Evolutionary conservation across 306 rosid genomes (phyloP), one percentile per base, ranked within the genome.

Genomic region (Fragaria iinumae): DNA sequence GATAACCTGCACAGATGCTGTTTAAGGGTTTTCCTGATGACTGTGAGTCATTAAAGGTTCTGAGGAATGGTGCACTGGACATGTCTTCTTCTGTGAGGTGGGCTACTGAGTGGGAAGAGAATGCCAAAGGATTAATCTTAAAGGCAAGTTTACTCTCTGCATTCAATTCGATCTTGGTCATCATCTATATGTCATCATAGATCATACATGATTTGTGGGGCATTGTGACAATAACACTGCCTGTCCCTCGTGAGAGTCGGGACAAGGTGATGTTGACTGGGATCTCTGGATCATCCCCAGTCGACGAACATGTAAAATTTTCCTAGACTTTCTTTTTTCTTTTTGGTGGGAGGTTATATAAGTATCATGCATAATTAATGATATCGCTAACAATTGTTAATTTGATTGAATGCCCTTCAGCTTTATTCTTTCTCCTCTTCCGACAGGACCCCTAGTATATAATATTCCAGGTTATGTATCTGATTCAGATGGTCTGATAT

Each of bases 61-160:
- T 94, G 23, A 88, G 83, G 77, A 63, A 86, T 39, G 96, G 96
- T 69, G 90, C 90, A 47, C 41, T 90, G 67, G 95, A 90, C 84
- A 89, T 82, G 25, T 82, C 91, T 75, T 90, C 88, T 45, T 93
- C 94, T 55, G 77, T 88, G 34, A 90, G 87, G 68, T 94, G 98
- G 98, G 73, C 84, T 81, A 77, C 89, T 34, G 98, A 88, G 82
- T 94, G 98, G 98, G 98, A 91, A 80, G 90, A 88, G 63, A 91
- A 91, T 82, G 98, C 97, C 72, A 91, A 91, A 83, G 91, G 91
- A 20, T 77, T 94, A 63, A 85, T 94, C 88, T 78, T 79, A 5
- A 78, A 94, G 98, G 98, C 80, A 86, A 85, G 90, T 81, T 78
- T 48, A 50, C 45, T 21, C 13, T 12, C 1, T 10, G 36, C 47